Evolutionary conservation across 2,329 filamentous ascomycete genomes (phyloP).

Genomic region (Bisporella sp.): DNA sequence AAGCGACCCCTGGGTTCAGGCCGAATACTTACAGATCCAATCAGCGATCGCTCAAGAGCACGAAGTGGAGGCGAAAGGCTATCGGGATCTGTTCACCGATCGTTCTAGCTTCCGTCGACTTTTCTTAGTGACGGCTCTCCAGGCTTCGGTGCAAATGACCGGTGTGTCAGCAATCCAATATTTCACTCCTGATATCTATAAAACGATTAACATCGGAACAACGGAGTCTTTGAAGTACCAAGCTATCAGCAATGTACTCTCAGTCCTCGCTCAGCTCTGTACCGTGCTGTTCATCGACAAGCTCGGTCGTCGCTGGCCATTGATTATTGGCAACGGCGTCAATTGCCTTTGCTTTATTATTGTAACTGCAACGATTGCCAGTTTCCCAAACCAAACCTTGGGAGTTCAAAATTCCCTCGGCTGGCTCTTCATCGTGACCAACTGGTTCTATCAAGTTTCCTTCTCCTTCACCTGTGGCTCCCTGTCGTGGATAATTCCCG

Average conservation of each 20-base stretch:
- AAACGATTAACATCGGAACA: constrained; percentile 55
- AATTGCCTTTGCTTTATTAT: constrained; percentile 55
- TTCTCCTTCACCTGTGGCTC: constrained; percentile 50
- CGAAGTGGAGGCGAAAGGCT: constrained; percentile 62
- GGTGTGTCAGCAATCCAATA: constrained; percentile 71
- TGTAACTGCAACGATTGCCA: constrained; percentile 28
- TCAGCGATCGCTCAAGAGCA: constrained; percentile 59
- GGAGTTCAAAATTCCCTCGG: constrained; percentile 37
- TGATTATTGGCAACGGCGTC: constrained; percentile 50
- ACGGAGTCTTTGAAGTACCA: background rate
- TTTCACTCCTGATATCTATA: constrained; percentile 61
- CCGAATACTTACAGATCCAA: constrained; percentile 67
- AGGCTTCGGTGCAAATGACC: constrained; percentile 70
- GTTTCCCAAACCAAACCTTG: constrained; percentile 33
- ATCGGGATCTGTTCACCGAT: constrained; percentile 59
- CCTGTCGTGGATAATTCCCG: constrained; percentile 37
- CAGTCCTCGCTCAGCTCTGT: constrained; percentile 26
- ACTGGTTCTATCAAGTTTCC: constrained; percentile 56
- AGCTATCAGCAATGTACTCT: constrained; percentile 33
- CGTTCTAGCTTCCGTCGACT: constrained; percentile 63
- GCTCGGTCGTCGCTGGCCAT: constrained; percentile 49
- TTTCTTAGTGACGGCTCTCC: constrained; percentile 61
- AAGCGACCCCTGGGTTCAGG: constrained; percentile 60
- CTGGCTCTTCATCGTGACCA: constrained; percentile 52
- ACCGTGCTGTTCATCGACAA: constrained; percentile 27